Evolutionary conservation across 805 yeast genomes (phyloP), one percentile per base, ranked within the genome.

Genomic region (Wickerhamomyces chaumierensis): DNA sequence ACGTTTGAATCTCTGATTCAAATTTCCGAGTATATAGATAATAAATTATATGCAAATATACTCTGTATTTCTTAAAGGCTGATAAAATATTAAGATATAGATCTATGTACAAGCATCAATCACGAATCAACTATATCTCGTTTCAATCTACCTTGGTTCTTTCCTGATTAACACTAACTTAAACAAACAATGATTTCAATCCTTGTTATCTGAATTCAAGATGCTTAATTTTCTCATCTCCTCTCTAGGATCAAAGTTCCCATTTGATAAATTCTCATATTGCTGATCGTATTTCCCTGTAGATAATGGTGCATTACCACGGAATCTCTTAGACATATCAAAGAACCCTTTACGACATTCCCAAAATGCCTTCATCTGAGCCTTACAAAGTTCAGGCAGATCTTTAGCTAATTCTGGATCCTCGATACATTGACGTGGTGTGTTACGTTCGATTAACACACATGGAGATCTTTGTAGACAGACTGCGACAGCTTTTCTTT

Each of bases 401-500:
- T 84, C 82, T 40, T 70, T 69, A 35, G 78, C 68, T 28, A 90
- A 69, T 44, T 80, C 80, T 1, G 95, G 94, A 45, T 88, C 69
- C 31, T 82, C 81, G 17, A 88, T 60, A 55, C 98, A 90, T 42
- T 86, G 79, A 44, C 85, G 80, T 3, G 97, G 97, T 2, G 84
- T 84, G 60, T 92, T 71, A 47, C 98, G 70, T 44, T 92, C 84
- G 18, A 90, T 71, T 64, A 90, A 69, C 37, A 90, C 98, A 60
- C 98, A 90, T 14, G 97, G 97, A 5, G 96, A 87, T 53, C 96
- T 73, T 58, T 90, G 98, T 36, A 90, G 69, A 57, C 98, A 90
- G 17, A 90, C 78, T 9, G 97, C 97, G 41, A 92, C 84, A n/a
- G 94, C 95, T 50, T 75, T 86, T 53, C 88, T 75, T 56, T 90